Conservation (phyloP, 116 monocot genomes). For the Iris pallida region DNA sequence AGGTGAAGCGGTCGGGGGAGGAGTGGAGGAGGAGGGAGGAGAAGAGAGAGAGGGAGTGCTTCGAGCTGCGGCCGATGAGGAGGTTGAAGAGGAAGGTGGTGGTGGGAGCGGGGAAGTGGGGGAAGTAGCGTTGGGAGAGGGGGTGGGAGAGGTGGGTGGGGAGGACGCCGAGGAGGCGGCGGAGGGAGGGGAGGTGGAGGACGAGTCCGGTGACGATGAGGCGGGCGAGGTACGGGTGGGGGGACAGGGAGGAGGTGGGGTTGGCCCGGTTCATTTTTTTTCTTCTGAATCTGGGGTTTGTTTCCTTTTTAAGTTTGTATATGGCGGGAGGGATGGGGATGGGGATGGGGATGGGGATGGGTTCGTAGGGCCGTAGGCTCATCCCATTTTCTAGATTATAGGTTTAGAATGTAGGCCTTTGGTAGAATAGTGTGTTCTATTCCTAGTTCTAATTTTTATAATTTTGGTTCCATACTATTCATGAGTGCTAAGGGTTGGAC, state of each 20-base stretch:
- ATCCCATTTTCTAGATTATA: too few species aligned
- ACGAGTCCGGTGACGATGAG: conserved; percentile 12
- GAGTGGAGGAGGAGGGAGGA: conserved; percentile 26
- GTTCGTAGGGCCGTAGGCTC: too few species aligned
- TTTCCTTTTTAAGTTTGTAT: too few species aligned
- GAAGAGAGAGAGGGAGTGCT: conserved; percentile 16
- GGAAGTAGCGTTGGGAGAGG: neutral
- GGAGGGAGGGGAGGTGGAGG: conserved; percentile 3
- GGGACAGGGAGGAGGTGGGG: neutral
- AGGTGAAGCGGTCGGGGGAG: conserved; percentile 54
- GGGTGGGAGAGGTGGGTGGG: neutral
- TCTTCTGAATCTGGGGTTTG: neutral
- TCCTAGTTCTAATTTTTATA: too few species aligned
- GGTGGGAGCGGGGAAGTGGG: neutral
- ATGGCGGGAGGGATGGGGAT: too few species aligned
- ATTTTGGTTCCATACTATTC: too few species aligned
- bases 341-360: too few species aligned
- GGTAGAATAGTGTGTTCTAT: too few species aligned
- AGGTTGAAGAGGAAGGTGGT: conserved; percentile 1
- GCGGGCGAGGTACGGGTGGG: conserved; percentile 2
- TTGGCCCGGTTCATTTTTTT: neutral
- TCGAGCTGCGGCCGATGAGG: neutral
- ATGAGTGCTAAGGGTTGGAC: too few species aligned
- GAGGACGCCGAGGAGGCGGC: neutral
- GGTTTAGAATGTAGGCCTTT: too few species aligned